A percentile compares a stretch with the other conserved stretches of the same genome.
Evolutionary conservation across 306 rosid species (phyloP).

Genomic region (Cyclanthera cordifolia): DNA sequence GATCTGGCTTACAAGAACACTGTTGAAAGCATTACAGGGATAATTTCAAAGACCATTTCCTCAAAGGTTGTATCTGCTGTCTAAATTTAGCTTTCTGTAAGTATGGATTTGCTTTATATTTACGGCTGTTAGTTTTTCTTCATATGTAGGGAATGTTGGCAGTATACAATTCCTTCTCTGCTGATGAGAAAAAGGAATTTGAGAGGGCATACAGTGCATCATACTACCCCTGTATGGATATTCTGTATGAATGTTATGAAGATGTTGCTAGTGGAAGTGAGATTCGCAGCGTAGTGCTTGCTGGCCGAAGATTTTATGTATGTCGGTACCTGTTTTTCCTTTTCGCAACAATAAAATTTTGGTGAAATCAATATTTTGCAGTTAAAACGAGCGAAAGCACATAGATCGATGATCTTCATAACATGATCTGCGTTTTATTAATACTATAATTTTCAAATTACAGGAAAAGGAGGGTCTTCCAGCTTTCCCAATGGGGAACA

Average conservation of each 20-base stretch:
- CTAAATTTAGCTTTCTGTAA: background rate
- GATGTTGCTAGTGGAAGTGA: constrained; percentile 87
- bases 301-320: constrained; percentile 91
- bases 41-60: constrained; percentile 69
- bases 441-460: constrained; percentile 7
- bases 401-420: background rate
- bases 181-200: constrained; percentile 67
- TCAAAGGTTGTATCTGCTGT: constrained; percentile 46
- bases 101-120: background rate
- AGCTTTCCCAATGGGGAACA: constrained; percentile 96
- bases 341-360: background rate
- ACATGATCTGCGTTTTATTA: background rate
- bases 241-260: constrained; percentile 92
- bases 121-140: background rate
- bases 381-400: background rate
- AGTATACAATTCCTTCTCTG: constrained; percentile 63
- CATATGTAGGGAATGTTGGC: constrained; percentile 69
- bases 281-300: constrained; percentile 93
- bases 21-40: constrained; percentile 81
- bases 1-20: constrained; percentile 91
- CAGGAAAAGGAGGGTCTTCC: constrained; percentile 98
- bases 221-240: constrained; percentile 90
- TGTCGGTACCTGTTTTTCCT: constrained; percentile 10
- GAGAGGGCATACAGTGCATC: constrained; percentile 95
- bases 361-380: background rate